Evolutionary conservation across 495 filamentous ascomycete species (phyloP).

Genomic region (Penicillium dipodomyicola): DNA sequence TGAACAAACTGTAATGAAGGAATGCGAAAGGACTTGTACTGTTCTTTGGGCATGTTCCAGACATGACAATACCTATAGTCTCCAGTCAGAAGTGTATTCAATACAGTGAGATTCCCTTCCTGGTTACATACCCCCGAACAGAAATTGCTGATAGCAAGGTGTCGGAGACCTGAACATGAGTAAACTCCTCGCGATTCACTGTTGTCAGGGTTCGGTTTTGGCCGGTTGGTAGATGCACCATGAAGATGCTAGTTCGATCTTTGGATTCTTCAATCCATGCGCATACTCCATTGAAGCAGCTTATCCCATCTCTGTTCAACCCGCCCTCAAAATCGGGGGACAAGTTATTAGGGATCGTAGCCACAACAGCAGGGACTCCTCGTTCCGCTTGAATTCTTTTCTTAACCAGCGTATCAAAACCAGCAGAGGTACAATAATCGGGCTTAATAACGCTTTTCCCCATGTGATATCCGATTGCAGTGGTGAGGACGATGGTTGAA

Average conservation of each 20-base stretch:
- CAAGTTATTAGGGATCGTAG: not conserved
- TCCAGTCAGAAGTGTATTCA: not conserved
- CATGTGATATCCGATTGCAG: not conserved
- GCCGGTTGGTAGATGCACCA: constrained; percentile 19
- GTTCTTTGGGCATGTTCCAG: constrained; percentile 29
- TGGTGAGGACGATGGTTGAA: not conserved
- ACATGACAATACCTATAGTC: constrained; percentile 28
- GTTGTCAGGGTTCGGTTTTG: constrained; percentile 20
- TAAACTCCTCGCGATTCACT: constrained; percentile 30
- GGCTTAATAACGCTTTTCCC: not conserved
- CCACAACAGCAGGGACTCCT: not conserved
- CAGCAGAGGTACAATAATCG: not conserved
- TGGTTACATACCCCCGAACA: constrained; percentile 24
- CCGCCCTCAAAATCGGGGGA: not conserved
- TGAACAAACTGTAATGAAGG: constrained; percentile 12
- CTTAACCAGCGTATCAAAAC: not conserved
- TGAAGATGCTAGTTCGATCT: not conserved
- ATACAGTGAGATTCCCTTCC: not conserved
- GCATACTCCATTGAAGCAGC: not conserved
- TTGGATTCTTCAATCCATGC: not conserved
- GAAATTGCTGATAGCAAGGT: constrained; percentile 27
- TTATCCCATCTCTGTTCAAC: not conserved
- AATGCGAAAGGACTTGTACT: constrained; percentile 25
- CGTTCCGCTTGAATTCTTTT: not conserved
- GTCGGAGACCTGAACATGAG: constrained; percentile 2